These are phyloP conservation scores for Elaeis guineensis DNA, from an alignment of 176 grass and related monocot species.

Conservation along the genomic window DNA sequence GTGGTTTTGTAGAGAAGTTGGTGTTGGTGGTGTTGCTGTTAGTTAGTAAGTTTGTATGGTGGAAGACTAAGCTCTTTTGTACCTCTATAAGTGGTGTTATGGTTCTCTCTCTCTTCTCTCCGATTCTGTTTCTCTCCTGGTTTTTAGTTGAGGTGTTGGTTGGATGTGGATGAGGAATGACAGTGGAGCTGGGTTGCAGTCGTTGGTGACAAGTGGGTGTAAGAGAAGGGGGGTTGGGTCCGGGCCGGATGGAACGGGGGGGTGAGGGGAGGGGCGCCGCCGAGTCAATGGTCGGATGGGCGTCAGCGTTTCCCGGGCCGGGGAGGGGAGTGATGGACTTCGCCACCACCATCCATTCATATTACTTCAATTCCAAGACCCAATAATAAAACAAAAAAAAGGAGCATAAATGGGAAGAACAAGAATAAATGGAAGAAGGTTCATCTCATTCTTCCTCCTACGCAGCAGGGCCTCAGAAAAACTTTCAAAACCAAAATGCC, in stretches of 20 bases:
- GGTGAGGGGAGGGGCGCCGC: neutral
- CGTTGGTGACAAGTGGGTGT: constrained; percentile 7
- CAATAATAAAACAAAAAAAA: too few relatives aligned
- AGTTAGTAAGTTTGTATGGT: constrained; percentile 16
- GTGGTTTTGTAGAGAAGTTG: neutral
- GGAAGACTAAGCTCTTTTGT: constrained; percentile 8
- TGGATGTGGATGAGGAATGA: constrained; percentile 9
- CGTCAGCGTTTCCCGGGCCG: neutral
- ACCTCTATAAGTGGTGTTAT: too few relatives aligned
- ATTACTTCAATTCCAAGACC: too few relatives aligned
- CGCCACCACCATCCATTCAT: too few relatives aligned
- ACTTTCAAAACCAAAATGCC: too few relatives aligned
- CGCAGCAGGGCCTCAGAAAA: too few relatives aligned
- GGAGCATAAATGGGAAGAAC: too few relatives aligned
- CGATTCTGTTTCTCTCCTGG: neutral
- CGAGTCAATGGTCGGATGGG: neutral
- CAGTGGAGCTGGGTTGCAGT: constrained; percentile 9
- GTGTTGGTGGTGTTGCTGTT: constrained; percentile 1
- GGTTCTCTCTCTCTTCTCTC: neutral
- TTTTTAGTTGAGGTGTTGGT: constrained; percentile 6
- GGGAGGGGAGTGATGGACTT: neutral
- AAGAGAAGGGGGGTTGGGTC: neutral
- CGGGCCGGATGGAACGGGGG: neutral
- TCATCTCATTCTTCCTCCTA: too few relatives aligned
- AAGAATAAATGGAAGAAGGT: too few relatives aligned